Percentiles rank a stretch among this genome's conserved stretches.
These are phyloP conservation scores for Podospora tetraspora DNA, from an alignment of 495 filamentous ascomycete species.

Conservation along the genomic window DNA sequence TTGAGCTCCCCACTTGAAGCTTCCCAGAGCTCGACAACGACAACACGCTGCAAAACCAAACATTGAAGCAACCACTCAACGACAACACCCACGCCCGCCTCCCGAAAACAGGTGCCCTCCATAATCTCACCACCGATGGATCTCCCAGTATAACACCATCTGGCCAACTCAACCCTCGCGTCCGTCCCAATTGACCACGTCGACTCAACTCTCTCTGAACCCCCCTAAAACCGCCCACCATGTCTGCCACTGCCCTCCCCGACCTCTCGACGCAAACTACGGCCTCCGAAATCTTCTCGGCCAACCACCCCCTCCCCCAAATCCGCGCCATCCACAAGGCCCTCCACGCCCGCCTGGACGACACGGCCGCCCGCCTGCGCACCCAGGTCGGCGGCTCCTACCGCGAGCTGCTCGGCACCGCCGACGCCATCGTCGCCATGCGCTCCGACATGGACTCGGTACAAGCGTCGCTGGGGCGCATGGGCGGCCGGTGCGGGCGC, in stretches of 20 bases:
- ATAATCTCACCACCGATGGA: neutral
- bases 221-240: constrained; percentile 6
- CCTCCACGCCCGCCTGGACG: constrained; percentile 54
- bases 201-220: neutral
- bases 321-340: constrained; percentile 55
- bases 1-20: neutral
- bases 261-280: constrained; percentile 49
- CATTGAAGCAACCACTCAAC: neutral
- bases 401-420: constrained; percentile 85
- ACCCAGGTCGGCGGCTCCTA: constrained; percentile 91
- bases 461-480: constrained; percentile 61
- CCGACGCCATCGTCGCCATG: constrained; percentile 89
- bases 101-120: neutral
- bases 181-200: neutral
- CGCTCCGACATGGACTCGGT: constrained; percentile 67
- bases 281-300: constrained; percentile 71
- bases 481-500: constrained; percentile 75
- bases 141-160: neutral
- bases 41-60: neutral
- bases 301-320: constrained; percentile 52
- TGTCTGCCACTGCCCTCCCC: constrained; percentile 25
- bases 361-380: constrained; percentile 82
- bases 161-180: neutral
- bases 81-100: neutral
- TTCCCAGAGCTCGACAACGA: neutral